Percentiles rank a stretch among this genome's conserved stretches.
These are phyloP conservation scores for Pythium pyrilobum DNA, from an alignment of 352 stramenopile genomes.

Conservation along the genomic window DNA sequence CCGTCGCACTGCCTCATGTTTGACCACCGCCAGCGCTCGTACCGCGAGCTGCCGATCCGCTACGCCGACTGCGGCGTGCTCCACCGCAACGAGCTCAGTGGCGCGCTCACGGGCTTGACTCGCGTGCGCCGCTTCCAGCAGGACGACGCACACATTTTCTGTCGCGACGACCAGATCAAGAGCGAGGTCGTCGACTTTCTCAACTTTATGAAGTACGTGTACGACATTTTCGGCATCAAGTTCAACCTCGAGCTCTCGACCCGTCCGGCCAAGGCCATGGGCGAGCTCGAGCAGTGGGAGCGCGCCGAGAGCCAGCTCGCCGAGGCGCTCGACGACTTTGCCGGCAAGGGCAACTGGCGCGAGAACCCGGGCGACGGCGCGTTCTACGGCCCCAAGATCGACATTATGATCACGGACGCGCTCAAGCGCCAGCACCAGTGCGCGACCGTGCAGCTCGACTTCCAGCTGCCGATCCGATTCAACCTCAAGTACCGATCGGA, in stretches of 20 bases:
- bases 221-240: slow-evolving; percentile 94
- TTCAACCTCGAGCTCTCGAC: slow-evolving; percentile 94
- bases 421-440: slow-evolving; percentile 97
- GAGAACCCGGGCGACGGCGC: slow-evolving; percentile 94
- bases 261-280: slow-evolving; percentile 93
- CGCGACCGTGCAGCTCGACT: slow-evolving; percentile 97
- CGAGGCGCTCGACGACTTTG: slow-evolving; percentile 68
- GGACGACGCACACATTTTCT: slow-evolving; percentile 99
- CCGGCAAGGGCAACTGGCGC: slow-evolving; percentile 92
- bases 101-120: slow-evolving; percentile 95
- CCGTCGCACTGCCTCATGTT: slow-evolving; percentile 97
- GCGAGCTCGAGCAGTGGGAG: slow-evolving; percentile 92
- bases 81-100: slow-evolving; percentile 94
- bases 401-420: slow-evolving; percentile 97
- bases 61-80: slow-evolving; percentile 95
- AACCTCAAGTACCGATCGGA: slow-evolving; percentile 90
- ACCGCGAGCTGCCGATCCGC: slow-evolving; percentile 94
- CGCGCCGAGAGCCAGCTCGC: slow-evolving; percentile 78
- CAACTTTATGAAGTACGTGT: slow-evolving; percentile 93
- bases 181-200: slow-evolving; percentile 93
- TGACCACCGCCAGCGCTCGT: slow-evolving; percentile 94
- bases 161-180: slow-evolving; percentile 93
- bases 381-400: slow-evolving; percentile 98
- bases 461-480: slow-evolving; percentile 96
- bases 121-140: slow-evolving; percentile 97